Evolutionary conservation across 257 asterid genomes (phyloP).

Genomic region (Lycium barbarum): DNA sequence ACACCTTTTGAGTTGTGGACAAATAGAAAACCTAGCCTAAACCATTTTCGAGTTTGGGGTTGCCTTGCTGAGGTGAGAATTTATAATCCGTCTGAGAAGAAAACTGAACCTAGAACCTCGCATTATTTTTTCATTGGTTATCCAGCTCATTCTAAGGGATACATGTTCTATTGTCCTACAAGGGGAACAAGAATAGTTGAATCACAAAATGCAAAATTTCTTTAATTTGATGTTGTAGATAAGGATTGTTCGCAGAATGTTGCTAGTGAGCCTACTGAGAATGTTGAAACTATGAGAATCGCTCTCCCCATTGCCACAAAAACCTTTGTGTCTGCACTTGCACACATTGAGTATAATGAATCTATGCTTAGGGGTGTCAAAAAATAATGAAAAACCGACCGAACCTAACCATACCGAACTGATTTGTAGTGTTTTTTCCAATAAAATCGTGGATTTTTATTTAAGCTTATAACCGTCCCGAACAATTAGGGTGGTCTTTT

Average conservation of each 20-base stretch:
- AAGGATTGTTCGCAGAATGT: not conserved
- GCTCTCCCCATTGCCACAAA: not conserved
- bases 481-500: no score
- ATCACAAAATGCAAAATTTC: not conserved
- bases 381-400: no score
- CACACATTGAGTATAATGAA: not conserved
- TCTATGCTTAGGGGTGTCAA: no score
- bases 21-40: not conserved
- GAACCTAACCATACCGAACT: no score
- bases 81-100: not conserved
- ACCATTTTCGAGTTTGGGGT: not conserved
- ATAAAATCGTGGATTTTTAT: no score
- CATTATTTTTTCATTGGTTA: not conserved
- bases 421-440: no score
- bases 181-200: not conserved
- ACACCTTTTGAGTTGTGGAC: not conserved
- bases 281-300: no score
- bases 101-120: not conserved
- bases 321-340: not conserved
- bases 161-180: not conserved
- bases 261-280: not conserved
- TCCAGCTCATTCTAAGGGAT: not conserved
- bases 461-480: no score
- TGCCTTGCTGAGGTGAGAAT: not conserved
- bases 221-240: not conserved